Evolutionary conservation across 768 basidiomycete genomes (phyloP), one percentile per base, ranked within the genome.

Genomic region (Clitopilus passeckerianus): DNA sequence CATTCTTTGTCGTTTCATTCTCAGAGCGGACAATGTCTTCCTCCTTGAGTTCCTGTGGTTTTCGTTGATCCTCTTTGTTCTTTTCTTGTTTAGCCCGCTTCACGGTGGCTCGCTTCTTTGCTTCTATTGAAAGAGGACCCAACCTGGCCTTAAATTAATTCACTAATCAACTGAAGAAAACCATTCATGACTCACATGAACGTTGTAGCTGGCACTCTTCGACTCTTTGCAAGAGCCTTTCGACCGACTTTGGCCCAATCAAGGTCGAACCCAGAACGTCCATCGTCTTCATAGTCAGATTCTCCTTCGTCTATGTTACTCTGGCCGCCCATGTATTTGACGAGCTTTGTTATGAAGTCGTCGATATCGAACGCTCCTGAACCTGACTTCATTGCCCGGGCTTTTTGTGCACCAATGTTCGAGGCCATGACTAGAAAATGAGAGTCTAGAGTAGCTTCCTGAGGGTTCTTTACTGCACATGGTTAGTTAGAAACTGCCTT

Each of bases 391-490:
- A 96, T 88, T 30, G 87, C 86, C 30, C 92, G 90, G n/a, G 95
- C 95, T 69, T 95, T 89, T 64, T 88, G 86, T 1, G 91, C 88
- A 46, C 89, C 86, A 65, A 93, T 84, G 60, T 85, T 88, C 2
- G 92, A 88, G 10, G 89, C 86, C 68, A 86, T 83, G 1, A 90
- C 72, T 24, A 98, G 82, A 22, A 95, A 80, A 43, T 82, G 80
- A 0, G 96, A 94, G 71, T 98, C 97, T 10, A 98, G 81, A 0
- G 91, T 88, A 3, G 96, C 95, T 67, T 97, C 93, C 56, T 90
- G 87, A 0, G 94, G 89, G 18, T 86, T 87, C 69, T 85, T 85
- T 58, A 94, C 91, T 89, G 61, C 33, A 60, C 34, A 44, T 27
- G 30, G 10, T 18, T 35, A 20, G 43, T 22, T 8, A 6, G 54